Conservation (phyloP, 2,329 filamentous ascomycete genomes). For the Trichoderma cornu-damae region DNA sequence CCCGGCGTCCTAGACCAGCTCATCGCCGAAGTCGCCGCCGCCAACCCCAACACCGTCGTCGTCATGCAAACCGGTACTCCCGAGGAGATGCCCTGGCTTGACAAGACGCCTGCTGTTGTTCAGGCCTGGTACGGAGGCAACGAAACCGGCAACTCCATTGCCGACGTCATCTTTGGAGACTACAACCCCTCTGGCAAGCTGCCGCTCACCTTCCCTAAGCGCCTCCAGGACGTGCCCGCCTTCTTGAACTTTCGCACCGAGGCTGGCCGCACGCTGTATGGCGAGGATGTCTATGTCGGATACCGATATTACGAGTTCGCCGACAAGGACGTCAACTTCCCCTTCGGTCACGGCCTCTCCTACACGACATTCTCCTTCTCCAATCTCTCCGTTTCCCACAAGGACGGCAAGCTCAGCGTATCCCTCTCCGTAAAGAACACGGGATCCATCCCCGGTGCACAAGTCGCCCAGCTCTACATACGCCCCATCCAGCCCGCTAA, state of each 20-base stretch:
- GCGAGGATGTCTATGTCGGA: conserved; percentile 75
- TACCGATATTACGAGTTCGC: conserved; percentile 75
- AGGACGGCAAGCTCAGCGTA: conserved; percentile 44
- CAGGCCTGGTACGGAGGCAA: conserved; percentile 88
- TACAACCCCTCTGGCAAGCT: conserved; percentile 71
- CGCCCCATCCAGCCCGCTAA: conserved; percentile 47
- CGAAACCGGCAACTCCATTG: conserved; percentile 75
- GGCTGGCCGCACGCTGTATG: conserved; percentile 66
- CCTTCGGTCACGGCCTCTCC: conserved; percentile 74
- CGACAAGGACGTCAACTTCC: conserved; percentile 61
- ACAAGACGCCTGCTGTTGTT: conserved; percentile 53
- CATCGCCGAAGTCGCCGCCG: conserved; percentile 59
- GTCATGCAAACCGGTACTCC: conserved; percentile 76
- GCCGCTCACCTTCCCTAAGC: conserved; percentile 65
- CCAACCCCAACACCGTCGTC: conserved; percentile 64
- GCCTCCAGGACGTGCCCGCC: conserved; percentile 65
- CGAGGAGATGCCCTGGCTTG: conserved; percentile 64
- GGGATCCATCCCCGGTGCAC: conserved; percentile 48
- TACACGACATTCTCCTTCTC: conserved; percentile 65
- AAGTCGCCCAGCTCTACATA: conserved; percentile 56
- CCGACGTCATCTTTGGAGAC: conserved; percentile 70
- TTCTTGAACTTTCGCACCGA: conserved; percentile 71
- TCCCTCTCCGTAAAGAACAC: conserved; percentile 56
- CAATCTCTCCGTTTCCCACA: conserved; percentile 43
- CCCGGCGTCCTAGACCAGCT: conserved; percentile 68